These are phyloP conservation scores for Boletellus emodensis DNA, from an alignment of 768 basidiomycete genomes.

Conservation along the genomic window DNA sequence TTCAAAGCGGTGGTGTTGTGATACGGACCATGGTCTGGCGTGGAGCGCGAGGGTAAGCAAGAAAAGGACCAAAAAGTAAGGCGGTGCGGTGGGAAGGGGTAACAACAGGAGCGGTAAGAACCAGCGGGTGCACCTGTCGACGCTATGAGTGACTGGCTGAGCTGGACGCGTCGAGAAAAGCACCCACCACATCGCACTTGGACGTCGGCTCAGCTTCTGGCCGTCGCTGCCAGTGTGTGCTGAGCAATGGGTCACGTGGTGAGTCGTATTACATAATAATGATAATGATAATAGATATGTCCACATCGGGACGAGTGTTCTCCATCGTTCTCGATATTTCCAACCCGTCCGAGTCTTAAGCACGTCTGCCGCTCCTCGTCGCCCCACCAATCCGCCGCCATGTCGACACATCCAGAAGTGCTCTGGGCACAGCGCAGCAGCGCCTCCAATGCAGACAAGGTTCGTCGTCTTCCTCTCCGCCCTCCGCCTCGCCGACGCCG, in stretches of 20 bases:
- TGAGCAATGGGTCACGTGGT: conserved; percentile 19
- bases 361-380: conserved; percentile 1
- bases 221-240: not conserved
- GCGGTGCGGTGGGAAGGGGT: conserved; percentile 75
- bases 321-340: conserved; percentile 32
- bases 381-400: conserved; percentile 20
- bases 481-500: not conserved
- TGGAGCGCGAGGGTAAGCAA: conserved; percentile 74
- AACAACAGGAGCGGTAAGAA: conserved; percentile 73
- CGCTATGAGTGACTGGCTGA: not conserved
- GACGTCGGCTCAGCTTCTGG: not conserved
- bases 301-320: conserved; percentile 25
- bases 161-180: not conserved
- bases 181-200: conserved; percentile 54
- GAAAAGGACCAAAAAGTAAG: conserved; percentile 76
- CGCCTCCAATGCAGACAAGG: conserved; percentile 60
- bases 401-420: conserved; percentile 74
- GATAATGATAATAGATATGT: not conserved
- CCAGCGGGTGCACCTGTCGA: conserved; percentile 77
- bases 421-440: conserved; percentile 95
- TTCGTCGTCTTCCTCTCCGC: conserved; percentile 25
- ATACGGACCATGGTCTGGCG: conserved; percentile 75
- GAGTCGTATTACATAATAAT: conserved; percentile 3
- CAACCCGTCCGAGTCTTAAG: conserved; percentile 14
- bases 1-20: not conserved